A percentile compares a stretch with the other conserved stretches of the same genome.
These are phyloP conservation scores for Rhizophora mangle DNA, from an alignment of 345 rosid species.

Conservation along the genomic window DNA sequence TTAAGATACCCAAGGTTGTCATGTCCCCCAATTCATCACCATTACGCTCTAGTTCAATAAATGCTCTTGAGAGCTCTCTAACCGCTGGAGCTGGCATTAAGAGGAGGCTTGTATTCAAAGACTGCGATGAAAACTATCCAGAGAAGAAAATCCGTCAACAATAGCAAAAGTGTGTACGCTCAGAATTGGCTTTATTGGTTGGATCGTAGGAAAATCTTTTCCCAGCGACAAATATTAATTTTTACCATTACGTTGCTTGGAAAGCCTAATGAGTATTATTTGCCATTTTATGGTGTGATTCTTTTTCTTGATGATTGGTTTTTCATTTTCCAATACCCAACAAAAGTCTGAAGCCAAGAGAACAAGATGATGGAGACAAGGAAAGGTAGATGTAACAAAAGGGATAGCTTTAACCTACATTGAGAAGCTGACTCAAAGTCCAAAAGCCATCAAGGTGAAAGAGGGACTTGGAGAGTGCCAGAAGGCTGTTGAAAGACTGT, in stretches of 20 bases:
- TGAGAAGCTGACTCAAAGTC: slow-evolving; percentile 29
- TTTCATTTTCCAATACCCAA: slow-evolving; percentile 29
- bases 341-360: slow-evolving; percentile 17
- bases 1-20: slow-evolving; percentile 40
- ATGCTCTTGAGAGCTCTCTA: slow-evolving; percentile 23
- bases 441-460: slow-evolving; percentile 30
- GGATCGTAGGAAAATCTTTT: slow-evolving; percentile 8
- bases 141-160: slow-evolving; percentile 42
- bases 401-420: slow-evolving; percentile 30
- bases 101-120: slow-evolving; percentile 57
- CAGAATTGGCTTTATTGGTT: slow-evolving; percentile 24
- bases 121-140: slow-evolving; percentile 32
- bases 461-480: slow-evolving; percentile 18
- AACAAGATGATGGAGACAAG: slow-evolving; percentile 20
- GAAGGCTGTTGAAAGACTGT: slow-evolving; percentile 26
- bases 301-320: slow-evolving; percentile 18
- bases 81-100: slow-evolving; percentile 46
- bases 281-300: slow-evolving; percentile 24
- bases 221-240: slow-evolving; percentile 10
- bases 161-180: slow-evolving; percentile 10
- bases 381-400: slow-evolving; percentile 27
- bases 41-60: slow-evolving; percentile 12
- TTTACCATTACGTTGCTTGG: slow-evolving; percentile 15
- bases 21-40: slow-evolving; percentile 29
- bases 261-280: slow-evolving; percentile 24